Evolutionary conservation across 306 rosid genomes (phyloP).

Genomic region (Cucurbita maxima): DNA sequence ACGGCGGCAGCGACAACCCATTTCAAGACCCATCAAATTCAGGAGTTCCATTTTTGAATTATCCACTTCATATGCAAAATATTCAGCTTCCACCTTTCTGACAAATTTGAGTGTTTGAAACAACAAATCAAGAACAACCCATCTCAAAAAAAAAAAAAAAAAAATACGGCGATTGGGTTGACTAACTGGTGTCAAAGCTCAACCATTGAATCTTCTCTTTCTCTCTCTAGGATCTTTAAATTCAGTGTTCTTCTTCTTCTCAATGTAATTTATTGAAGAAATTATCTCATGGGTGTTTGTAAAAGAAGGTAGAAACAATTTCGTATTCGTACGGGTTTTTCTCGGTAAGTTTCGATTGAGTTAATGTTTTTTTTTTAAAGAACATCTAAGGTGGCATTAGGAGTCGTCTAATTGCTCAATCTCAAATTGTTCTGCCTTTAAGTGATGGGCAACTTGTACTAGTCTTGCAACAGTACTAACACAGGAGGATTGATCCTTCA

Average conservation of each 20-base stretch:
- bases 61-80: constrained; percentile 9
- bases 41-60: constrained; percentile 7
- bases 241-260: neutral
- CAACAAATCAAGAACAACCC: neutral
- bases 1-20: neutral
- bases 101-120: neutral
- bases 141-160: neutral
- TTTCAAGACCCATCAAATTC: constrained; percentile 7
- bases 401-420: too few relatives aligned
- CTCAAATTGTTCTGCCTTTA: too few relatives aligned
- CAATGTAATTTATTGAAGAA: neutral
- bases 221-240: neutral
- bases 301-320: neutral
- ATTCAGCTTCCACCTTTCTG: constrained; percentile 10
- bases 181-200: neutral
- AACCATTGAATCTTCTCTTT: neutral
- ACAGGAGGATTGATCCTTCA: too few relatives aligned
- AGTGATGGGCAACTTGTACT: too few relatives aligned
- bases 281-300: neutral
- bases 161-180: neutral
- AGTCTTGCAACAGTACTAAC: too few relatives aligned
- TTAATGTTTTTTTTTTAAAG: too few relatives aligned
- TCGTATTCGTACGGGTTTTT: neutral
- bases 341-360: too few relatives aligned
- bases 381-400: too few relatives aligned